Evolutionary conservation across 83 land plant genomes (phyloP), one percentile per base, ranked within the genome.

Genomic region (Picea mariana): DNA sequence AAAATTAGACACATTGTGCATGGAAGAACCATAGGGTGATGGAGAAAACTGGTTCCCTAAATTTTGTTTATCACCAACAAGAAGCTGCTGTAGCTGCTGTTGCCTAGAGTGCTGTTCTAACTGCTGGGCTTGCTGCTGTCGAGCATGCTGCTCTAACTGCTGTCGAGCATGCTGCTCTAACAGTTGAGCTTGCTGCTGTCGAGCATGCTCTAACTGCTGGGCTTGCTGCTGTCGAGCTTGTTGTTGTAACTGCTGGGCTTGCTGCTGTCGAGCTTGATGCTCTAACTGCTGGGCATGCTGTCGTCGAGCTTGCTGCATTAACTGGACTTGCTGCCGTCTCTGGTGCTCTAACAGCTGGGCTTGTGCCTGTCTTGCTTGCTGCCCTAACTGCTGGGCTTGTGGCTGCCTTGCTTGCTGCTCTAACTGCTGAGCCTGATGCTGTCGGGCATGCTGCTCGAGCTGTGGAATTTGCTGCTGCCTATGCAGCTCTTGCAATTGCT

Each of bases 21-120:
- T 79, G 5, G 92, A 79, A 82, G 85, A 64, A 6, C 83, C 88
- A 90, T 85, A 84, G 2, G 62, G 20, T 12, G 83, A n/a, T 20
- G 85, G 17, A 20, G 90, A 23, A 42, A 83, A 47, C 21, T 77
- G 87, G 66, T 83, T 67, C 7, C 69, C 81, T 62, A 79, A 26
- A 82, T 71, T 47, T 24, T 86, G 90, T 60, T 83, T 86, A 15
- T 69, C 81, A 59, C 82, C 27, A 6, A 76, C 79, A 77, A 87
- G 77, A 68, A 82, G 4, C 55, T 84, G 90, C 77, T 78, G 84
- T 18, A 83, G 44, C 17, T 79, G 61, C 81, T 85, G 84, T 34
- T 81, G 85, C 81, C 60, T 24, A 47, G 27, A 47, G 55, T 47
- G 78, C 0, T 49, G 78, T 52, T 75, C 78, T 52, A 75, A 75